A percentile compares a stretch with the other conserved stretches of the same genome.
phyloP scores from a whole-genome alignment of 495 filamentous ascomycete genomes.

The Pseudoneurospora amorphoporcata region DNA sequence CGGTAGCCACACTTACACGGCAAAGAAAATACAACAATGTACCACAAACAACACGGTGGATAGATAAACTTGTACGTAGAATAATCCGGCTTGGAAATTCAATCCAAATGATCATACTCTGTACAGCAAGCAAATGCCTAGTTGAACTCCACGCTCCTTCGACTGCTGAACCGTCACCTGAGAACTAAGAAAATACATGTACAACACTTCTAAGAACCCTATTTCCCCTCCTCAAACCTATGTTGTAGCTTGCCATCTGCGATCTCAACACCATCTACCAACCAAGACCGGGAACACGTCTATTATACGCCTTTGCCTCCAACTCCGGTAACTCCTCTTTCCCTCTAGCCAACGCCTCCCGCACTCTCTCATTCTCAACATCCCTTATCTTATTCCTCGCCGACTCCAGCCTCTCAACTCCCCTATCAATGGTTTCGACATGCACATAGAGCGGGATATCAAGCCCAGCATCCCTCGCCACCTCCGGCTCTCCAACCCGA shows the following conservation, averaged over 20 bases:
- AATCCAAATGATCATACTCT: neutral
- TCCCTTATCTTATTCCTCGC: conserved; percentile 44
- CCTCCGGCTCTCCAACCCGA: conserved; percentile 49
- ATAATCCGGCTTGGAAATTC: neutral
- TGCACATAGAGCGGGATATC: conserved; percentile 56
- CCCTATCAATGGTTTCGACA: conserved; percentile 56
- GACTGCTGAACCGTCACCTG: neutral
- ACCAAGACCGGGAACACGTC: neutral
- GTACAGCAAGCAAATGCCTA: neutral
- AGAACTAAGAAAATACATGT: neutral
- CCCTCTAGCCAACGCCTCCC: conserved; percentile 38
- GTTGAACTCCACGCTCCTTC: neutral
- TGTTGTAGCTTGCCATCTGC: neutral
- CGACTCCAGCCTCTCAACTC: conserved; percentile 53
- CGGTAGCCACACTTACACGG: neutral
- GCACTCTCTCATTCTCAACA: conserved; percentile 47
- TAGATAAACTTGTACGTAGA: neutral
- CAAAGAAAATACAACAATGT: neutral
- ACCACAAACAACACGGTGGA: neutral
- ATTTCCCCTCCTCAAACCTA: neutral
- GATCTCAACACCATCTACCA: neutral
- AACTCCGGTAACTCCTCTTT: conserved; percentile 6
- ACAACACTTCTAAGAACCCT: neutral
- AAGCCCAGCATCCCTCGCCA: conserved; percentile 24
- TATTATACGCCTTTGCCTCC: conserved; percentile 6